phyloP scores from a whole-genome alignment of 176 grass and related monocot species.

The Carex myosuroides region DNA sequence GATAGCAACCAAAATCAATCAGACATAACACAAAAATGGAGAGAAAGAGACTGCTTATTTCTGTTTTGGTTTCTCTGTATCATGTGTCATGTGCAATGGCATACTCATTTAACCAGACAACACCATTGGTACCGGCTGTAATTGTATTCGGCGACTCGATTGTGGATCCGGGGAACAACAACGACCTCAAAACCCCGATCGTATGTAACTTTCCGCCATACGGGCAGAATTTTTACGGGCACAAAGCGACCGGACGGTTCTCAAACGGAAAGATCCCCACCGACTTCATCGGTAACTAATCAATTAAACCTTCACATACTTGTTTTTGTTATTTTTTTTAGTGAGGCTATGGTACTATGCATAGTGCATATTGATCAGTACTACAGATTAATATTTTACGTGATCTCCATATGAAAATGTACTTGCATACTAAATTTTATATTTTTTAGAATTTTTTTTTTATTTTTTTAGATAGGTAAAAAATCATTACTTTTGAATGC shows the following conservation, averaged over 20 bases:
- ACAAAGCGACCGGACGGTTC: conserved; percentile 50
- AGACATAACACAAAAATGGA: neutral
- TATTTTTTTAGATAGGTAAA: too few relatives aligned
- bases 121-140: conserved; percentile 36
- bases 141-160: conserved; percentile 81
- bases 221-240: conserved; percentile 44
- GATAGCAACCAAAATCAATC: conserved; percentile 17
- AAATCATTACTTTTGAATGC: too few relatives aligned
- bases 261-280: conserved; percentile 63
- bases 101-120: conserved; percentile 5
- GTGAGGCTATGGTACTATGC: too few relatives aligned
- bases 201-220: conserved; percentile 63
- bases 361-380: too few relatives aligned
- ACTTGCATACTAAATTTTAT: too few relatives aligned
- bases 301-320: neutral
- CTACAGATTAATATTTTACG: too few relatives aligned
- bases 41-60: neutral
- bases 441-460: too few relatives aligned
- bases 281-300: conserved; percentile 42
- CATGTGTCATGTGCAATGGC: conserved; percentile 5
- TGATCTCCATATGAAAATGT: too few relatives aligned
- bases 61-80: neutral
- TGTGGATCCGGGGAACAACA: conserved; percentile 79
- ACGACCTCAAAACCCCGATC: conserved; percentile 41
- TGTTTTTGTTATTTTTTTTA: neutral